Evolutionary conservation across 1,284 basidiomycete species (phyloP).

Genomic region (Puccinia horiana): DNA sequence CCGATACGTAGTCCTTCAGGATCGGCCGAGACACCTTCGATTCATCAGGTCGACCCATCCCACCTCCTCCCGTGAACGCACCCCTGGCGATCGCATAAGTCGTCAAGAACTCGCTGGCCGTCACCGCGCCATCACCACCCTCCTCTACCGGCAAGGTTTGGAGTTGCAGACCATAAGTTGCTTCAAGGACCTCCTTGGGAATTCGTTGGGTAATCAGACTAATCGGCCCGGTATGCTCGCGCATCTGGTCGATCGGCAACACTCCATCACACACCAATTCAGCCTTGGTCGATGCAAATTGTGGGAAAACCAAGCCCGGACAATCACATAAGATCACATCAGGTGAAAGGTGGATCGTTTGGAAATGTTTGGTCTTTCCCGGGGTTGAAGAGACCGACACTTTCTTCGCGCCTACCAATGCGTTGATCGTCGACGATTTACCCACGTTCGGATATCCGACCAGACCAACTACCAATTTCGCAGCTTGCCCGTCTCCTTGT

Average conservation of each 20-base stretch:
- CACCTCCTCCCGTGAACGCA: constrained; percentile 73
- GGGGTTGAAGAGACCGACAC: constrained; percentile 96
- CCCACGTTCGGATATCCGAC: constrained; percentile 69
- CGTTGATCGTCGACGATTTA: constrained; percentile 67
- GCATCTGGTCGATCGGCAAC: constrained; percentile 94
- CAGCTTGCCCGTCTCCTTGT: constrained; percentile 24
- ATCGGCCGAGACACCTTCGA: constrained; percentile 88
- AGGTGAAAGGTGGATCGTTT: constrained; percentile 89
- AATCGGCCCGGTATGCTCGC: constrained; percentile 86
- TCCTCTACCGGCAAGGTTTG: constrained; percentile 72
- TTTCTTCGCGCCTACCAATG: constrained; percentile 73
- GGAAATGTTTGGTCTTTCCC: constrained; percentile 99
- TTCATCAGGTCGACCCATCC: constrained; percentile 96
- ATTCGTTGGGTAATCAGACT: constrained; percentile 78
- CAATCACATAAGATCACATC: constrained; percentile 94
- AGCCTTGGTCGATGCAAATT: constrained; percentile 93
- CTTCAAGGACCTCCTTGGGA: constrained; percentile 81
- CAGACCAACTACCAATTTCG: constrained; percentile 70
- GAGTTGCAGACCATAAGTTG: constrained; percentile 82
- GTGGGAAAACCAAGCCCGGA: constrained; percentile 96
- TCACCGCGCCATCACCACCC: constrained; percentile 76
- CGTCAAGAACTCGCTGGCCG: constrained; percentile 79
- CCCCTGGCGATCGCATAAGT: constrained; percentile 93
- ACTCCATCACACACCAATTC: constrained; percentile 96
- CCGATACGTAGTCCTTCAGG: constrained; percentile 96